phyloP scores from a whole-genome alignment of 768 basidiomycete genomes.

The Trametes sanguinea region DNA sequence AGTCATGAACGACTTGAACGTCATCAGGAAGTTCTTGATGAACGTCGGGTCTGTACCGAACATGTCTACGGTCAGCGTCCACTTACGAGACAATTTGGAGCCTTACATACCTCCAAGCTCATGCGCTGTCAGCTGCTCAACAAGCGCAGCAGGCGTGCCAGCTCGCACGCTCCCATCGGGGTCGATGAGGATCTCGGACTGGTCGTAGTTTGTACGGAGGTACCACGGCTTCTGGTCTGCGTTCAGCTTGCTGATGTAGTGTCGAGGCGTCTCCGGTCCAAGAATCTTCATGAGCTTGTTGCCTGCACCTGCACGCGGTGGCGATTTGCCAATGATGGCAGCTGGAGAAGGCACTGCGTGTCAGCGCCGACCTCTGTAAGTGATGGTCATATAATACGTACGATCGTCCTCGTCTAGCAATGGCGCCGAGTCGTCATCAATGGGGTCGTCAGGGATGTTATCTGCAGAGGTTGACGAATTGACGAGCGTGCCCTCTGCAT shows the following conservation, averaged over 20 bases:
- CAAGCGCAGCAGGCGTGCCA: conserved; percentile 82
- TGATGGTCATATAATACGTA: conserved; percentile 3
- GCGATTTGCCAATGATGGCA: conserved; percentile 28
- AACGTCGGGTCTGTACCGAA: conserved; percentile 64
- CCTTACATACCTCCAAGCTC: conserved; percentile 71
- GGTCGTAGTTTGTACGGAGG: conserved; percentile 76
- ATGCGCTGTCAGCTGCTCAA: conserved; percentile 90
- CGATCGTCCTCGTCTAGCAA: conserved; percentile 31
- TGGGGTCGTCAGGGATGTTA: conserved; percentile 2
- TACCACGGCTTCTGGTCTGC: conserved; percentile 73
- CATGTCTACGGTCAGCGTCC: conserved; percentile 1
- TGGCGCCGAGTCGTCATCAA: conserved; percentile 18
- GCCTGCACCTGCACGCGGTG: conserved; percentile 37
- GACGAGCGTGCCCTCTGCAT: conserved; percentile 11
- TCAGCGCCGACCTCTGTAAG: too few species aligned
- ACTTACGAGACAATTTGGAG: conserved; percentile 1
- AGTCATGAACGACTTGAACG: conserved; percentile 92
- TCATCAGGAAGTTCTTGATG: conserved; percentile 90
- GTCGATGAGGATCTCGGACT: conserved; percentile 82
- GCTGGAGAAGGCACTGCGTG: conserved; percentile 4
- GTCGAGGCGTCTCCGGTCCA: conserved; percentile 56
- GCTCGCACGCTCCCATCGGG: conserved; percentile 83
- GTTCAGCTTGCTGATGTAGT: conserved; percentile 43
- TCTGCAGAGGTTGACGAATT: conserved; percentile 14
- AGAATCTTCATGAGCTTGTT: conserved; percentile 69